phyloP scores from a whole-genome alignment of 1,284 basidiomycete species.

The Singerocomus inundabilis region DNA sequence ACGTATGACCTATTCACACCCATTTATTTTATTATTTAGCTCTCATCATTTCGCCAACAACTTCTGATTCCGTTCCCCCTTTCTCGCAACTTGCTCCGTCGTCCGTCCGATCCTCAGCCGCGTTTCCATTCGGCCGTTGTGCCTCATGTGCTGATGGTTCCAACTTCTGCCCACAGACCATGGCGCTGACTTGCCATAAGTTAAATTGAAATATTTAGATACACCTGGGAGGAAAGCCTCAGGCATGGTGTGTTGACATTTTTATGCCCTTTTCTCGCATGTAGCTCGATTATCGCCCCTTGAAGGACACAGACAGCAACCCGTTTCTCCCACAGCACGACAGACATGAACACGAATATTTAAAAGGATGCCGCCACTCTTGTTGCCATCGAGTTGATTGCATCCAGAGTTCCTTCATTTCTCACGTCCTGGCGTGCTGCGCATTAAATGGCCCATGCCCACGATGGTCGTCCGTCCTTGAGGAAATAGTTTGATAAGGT shows the following conservation, averaged over 20 bases:
- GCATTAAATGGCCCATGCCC: constrained; percentile 14
- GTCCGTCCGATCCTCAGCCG: constrained; percentile 2
- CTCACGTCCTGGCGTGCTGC: constrained; percentile 20
- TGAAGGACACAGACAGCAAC: background rate
- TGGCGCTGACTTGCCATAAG: constrained; percentile 5
- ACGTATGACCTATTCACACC: constrained; percentile 3
- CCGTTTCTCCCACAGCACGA: constrained; percentile 14
- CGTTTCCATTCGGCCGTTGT: constrained; percentile 5
- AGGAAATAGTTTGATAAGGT: constrained; percentile 22
- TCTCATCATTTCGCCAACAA: background rate
- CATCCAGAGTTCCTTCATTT: constrained; percentile 9
- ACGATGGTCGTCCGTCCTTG: constrained; percentile 13
- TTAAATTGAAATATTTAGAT: constrained; percentile 8
- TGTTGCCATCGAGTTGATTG: constrained; percentile 1
- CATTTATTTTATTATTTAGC: background rate
- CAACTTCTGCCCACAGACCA: constrained; percentile 1
- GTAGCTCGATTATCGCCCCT: background rate
- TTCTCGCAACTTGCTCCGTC: background rate
- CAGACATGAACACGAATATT: constrained; percentile 6
- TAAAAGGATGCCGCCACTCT: constrained; percentile 2
- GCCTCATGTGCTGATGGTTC: constrained; percentile 12
- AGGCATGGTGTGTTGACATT: constrained; percentile 3
- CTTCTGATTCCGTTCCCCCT: background rate
- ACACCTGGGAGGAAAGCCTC: background rate
- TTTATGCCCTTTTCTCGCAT: constrained; percentile 2